A percentile compares a stretch with the other conserved stretches of the same genome.
Conservation (phyloP, 1,284 basidiomycete genomes). For the Malassezia arunalokei region DNA sequence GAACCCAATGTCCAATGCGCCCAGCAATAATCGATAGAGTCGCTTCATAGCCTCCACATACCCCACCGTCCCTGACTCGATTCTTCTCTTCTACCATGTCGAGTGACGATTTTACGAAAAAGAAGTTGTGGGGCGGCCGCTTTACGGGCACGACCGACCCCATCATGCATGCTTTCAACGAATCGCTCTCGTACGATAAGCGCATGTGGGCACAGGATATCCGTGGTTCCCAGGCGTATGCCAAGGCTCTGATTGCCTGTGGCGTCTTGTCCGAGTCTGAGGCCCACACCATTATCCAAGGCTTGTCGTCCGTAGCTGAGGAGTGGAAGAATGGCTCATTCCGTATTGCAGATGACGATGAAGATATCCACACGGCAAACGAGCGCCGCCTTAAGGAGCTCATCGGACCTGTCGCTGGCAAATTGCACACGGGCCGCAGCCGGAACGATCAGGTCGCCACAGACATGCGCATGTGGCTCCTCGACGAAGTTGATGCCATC, state of each 20-base stretch:
- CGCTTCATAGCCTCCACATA: slow-evolving; percentile 2
- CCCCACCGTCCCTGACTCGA: background rate
- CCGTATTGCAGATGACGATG: slow-evolving; percentile 59
- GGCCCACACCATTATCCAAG: slow-evolving; percentile 57
- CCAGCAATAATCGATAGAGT: slow-evolving; percentile 17
- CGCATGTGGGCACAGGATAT: slow-evolving; percentile 88
- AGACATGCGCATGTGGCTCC: slow-evolving; percentile 89
- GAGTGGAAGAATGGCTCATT: slow-evolving; percentile 59
- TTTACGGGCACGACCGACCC: slow-evolving; percentile 44
- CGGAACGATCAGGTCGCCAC: slow-evolving; percentile 97
- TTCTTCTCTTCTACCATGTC: background rate
- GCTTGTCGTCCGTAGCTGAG: slow-evolving; percentile 63
- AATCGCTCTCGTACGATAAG: slow-evolving; percentile 79
- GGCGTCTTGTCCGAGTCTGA: slow-evolving; percentile 70
- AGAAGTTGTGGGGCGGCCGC: slow-evolving; percentile 45
- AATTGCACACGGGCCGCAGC: slow-evolving; percentile 75
- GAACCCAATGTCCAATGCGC: slow-evolving; percentile 35
- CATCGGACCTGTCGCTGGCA: slow-evolving; percentile 56
- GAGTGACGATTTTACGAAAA: slow-evolving; percentile 38
- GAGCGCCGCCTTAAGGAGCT: slow-evolving; percentile 85
- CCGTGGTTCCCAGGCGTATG: slow-evolving; percentile 85
- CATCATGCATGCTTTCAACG: slow-evolving; percentile 42
- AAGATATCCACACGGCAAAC: slow-evolving; percentile 99
- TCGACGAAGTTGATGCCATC: slow-evolving; percentile 64
- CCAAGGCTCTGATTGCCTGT: slow-evolving; percentile 66